phyloP scores from a whole-genome alignment of 371 early-diverging fungal species.

The Phascolomyces articulosus region DNA sequence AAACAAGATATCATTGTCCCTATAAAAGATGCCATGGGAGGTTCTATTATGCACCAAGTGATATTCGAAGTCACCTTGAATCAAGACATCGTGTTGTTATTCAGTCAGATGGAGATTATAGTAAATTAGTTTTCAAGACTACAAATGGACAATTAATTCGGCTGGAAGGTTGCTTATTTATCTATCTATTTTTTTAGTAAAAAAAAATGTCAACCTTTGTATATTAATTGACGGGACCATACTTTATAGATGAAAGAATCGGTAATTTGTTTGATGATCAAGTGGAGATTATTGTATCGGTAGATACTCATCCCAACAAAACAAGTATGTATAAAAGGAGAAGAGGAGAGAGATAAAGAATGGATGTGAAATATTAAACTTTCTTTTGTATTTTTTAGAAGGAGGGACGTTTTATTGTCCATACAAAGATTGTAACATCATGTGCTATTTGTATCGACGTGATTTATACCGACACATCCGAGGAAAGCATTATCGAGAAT shows the following conservation, averaged over 20 bases:
- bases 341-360: background rate
- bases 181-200: too few relatives aligned
- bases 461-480: background rate
- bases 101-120: background rate
- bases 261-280: background rate
- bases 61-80: constrained; percentile 1
- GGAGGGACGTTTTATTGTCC: background rate
- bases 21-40: background rate
- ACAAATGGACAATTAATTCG: background rate
- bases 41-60: background rate
- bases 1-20: background rate
- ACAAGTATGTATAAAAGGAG: background rate
- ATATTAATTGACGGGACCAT: too few relatives aligned
- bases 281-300: background rate
- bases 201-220: too few relatives aligned
- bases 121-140: background rate
- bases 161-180: too few relatives aligned
- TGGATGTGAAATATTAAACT: background rate
- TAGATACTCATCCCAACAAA: background rate
- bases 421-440: background rate
- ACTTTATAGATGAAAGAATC: background rate
- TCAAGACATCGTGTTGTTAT: background rate
- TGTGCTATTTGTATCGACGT: constrained; percentile 1
- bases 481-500: background rate
- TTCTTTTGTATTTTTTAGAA: background rate